Evolutionary conservation across 1,284 basidiomycete species (phyloP).

Genomic region (Cutaneotrichosporon dermatis): DNA sequence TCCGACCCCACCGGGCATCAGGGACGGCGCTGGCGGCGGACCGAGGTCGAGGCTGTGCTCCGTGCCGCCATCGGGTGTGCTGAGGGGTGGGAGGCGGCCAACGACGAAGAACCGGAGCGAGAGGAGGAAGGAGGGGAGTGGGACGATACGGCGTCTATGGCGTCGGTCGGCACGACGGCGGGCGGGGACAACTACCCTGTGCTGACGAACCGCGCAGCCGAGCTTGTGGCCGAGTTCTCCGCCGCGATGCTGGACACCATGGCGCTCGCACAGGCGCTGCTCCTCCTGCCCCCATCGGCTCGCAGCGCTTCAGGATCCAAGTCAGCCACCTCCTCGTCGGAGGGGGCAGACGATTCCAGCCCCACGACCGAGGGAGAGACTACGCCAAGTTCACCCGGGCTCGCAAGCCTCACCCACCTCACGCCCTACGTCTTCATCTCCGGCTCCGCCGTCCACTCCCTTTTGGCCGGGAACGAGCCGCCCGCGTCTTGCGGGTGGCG

Average conservation of each 20-base stretch:
- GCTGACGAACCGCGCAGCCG: conserved; percentile 59
- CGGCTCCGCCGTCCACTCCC: conserved; percentile 31
- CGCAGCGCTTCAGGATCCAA: no score
- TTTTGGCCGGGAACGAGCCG: conserved; percentile 18
- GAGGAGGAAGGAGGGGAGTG: background rate
- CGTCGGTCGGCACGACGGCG: background rate
- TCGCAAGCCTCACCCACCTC: conserved; percentile 23
- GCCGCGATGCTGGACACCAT: conserved; percentile 52
- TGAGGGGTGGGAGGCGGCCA: conserved; percentile 23
- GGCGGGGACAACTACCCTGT: conserved; percentile 17
- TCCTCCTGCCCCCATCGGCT: conserved; percentile 19
- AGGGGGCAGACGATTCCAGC: background rate
- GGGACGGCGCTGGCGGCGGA: conserved; percentile 58
- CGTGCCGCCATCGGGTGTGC: conserved; percentile 45
- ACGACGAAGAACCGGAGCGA: background rate
- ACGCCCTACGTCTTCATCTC: conserved; percentile 37
- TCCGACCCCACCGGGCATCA: conserved; percentile 37
- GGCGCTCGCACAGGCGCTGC: conserved; percentile 40
- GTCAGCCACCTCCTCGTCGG: no score
- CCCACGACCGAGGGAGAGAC: no score
- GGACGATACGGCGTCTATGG: conserved; percentile 1
- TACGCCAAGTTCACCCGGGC: no score
- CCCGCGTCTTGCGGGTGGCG: conserved; percentile 10
- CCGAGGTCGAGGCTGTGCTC: conserved; percentile 63
- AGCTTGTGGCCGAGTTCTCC: conserved; percentile 66